These are phyloP conservation scores for Auriscalpium vulgare DNA, from an alignment of 768 basidiomycete species.

Conservation along the genomic window DNA sequence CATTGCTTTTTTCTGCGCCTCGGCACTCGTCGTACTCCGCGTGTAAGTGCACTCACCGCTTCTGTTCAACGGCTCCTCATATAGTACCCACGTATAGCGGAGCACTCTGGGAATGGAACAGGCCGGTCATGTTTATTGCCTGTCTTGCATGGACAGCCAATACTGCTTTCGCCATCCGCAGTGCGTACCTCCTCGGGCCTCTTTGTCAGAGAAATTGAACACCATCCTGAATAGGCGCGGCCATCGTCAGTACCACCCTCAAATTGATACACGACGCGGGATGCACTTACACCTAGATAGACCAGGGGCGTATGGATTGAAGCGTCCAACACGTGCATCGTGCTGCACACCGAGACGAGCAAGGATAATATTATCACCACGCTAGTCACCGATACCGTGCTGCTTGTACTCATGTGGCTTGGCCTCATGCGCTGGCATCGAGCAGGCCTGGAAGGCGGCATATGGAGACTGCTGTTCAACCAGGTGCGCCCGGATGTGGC, in stretches of 20 bases:
- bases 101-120: too few species aligned
- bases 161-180: too few species aligned
- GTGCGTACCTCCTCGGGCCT: too few species aligned
- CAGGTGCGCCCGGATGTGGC: background rate
- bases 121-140: too few species aligned
- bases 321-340: background rate
- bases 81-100: too few species aligned
- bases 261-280: background rate
- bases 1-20: background rate
- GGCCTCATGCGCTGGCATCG: slow-evolving; percentile 9
- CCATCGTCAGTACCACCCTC: too few species aligned
- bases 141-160: too few species aligned
- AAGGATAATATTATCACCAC: slow-evolving; percentile 1
- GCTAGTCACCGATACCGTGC: slow-evolving; percentile 1
- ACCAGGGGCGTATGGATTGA: background rate
- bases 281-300: background rate
- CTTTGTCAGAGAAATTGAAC: too few species aligned
- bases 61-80: too few species aligned
- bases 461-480: slow-evolving; percentile 3
- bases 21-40: slow-evolving; percentile 4
- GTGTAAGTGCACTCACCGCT: background rate
- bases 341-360: background rate
- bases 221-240: too few species aligned
- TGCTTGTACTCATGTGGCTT: slow-evolving; percentile 6
- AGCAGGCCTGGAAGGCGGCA: slow-evolving; percentile 1